Conservation (phyloP, 306 rosid genomes). For the Fagus sylvatica region DNA sequence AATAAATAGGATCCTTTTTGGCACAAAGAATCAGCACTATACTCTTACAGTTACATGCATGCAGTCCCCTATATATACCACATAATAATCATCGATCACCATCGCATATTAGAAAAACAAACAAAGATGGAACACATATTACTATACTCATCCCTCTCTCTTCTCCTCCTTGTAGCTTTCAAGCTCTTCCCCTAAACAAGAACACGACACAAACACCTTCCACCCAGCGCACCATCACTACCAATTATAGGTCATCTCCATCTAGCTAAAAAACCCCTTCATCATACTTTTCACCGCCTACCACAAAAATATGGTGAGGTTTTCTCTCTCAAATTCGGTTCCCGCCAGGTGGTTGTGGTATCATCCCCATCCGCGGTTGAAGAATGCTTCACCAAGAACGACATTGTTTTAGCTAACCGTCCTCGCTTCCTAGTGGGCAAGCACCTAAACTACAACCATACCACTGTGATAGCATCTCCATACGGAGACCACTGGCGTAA, state of each 20-base stretch:
- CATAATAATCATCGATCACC: too few relatives aligned
- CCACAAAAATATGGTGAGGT: slow-evolving; percentile 45
- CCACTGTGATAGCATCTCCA: slow-evolving; percentile 28
- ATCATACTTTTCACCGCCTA: slow-evolving; percentile 32
- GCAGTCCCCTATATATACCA: too few relatives aligned
- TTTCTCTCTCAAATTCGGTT: slow-evolving; percentile 32
- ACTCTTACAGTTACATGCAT: too few relatives aligned
- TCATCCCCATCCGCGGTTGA: slow-evolving; percentile 45
- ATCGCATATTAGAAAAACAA: too few relatives aligned
- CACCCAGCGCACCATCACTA: slow-evolving; percentile 51
- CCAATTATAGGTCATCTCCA: slow-evolving; percentile 68
- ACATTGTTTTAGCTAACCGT: slow-evolving; percentile 58
- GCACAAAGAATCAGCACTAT: too few relatives aligned
- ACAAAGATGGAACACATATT: not conserved
- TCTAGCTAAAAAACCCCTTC: slow-evolving; percentile 38
- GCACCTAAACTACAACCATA: slow-evolving; percentile 44
- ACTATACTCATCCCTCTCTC: slow-evolving; percentile 2
- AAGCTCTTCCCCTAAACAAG: slow-evolving; percentile 26
- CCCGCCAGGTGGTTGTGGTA: slow-evolving; percentile 39
- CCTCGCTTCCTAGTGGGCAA: slow-evolving; percentile 25
- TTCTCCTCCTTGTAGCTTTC: slow-evolving; percentile 10
- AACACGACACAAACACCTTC: slow-evolving; percentile 31
- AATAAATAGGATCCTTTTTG: too few relatives aligned
- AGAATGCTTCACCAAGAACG: slow-evolving; percentile 76
- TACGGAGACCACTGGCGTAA: slow-evolving; percentile 86